Percentiles rank a stretch among this genome's conserved stretches.
These are phyloP conservation scores for Triadica sebifera DNA, from an alignment of 345 rosid genomes.

Conservation along the genomic window DNA sequence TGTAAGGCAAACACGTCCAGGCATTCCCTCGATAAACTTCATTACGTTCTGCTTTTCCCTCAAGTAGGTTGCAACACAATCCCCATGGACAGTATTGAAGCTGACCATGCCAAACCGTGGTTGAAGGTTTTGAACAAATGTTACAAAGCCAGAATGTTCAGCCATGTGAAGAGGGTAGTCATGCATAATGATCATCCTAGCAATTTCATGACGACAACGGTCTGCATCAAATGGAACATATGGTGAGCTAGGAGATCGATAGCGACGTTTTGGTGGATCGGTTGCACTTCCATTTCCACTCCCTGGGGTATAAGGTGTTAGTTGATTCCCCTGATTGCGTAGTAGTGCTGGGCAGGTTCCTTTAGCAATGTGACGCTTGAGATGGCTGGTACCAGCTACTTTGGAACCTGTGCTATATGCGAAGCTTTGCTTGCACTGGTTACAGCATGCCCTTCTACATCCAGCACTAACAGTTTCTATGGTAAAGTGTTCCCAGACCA, in stretches of 20 bases:
- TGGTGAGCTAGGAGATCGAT: slow-evolving; percentile 49
- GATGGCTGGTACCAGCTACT: slow-evolving; percentile 96
- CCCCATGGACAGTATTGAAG: slow-evolving; percentile 82
- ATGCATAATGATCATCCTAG: slow-evolving; percentile 81
- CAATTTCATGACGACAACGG: slow-evolving; percentile 71
- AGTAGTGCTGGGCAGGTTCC: slow-evolving; percentile 75
- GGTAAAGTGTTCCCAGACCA: slow-evolving; percentile 91
- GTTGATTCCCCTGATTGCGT: slow-evolving; percentile 47
- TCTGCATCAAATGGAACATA: slow-evolving; percentile 67
- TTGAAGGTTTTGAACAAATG: slow-evolving; percentile 75
- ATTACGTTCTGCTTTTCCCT: slow-evolving; percentile 76
- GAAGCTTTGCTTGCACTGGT: slow-evolving; percentile 92
- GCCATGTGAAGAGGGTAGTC: slow-evolving; percentile 92
- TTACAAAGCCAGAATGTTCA: slow-evolving; percentile 70
- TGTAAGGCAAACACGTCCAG: slow-evolving; percentile 74
- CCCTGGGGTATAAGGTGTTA: slow-evolving; percentile 42
- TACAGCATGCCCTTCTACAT: slow-evolving; percentile 86
- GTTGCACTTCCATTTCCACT: slow-evolving; percentile 35
- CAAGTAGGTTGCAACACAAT: slow-evolving; percentile 80
- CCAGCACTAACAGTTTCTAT: slow-evolving; percentile 63
- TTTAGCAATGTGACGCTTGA: slow-evolving; percentile 85
- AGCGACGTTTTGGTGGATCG: slow-evolving; percentile 66
- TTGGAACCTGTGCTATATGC: slow-evolving; percentile 94
- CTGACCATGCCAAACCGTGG: slow-evolving; percentile 66
- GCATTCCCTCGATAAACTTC: slow-evolving; percentile 61